phyloP scores from a whole-genome alignment of 371 early-diverging fungal species.

The Quaeritorhiza haematococci region DNA sequence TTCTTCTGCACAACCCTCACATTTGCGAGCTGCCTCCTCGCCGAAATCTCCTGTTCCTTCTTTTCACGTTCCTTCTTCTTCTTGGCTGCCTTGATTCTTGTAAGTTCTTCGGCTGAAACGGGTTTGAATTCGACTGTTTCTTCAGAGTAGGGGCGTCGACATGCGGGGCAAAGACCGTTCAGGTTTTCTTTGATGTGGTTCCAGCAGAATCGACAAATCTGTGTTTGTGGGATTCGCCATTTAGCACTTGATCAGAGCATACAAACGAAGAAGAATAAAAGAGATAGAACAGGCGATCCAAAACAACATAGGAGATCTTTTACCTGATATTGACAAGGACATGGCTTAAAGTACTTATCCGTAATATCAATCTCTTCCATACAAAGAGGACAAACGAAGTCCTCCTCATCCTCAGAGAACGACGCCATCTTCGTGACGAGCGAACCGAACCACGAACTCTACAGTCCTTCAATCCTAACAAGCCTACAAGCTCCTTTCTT shows the following conservation, averaged over 20 bases:
- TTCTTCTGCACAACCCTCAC: constrained; percentile 93
- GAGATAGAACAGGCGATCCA: neutral
- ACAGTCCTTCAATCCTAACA: too few relatives aligned
- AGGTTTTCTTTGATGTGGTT: constrained; percentile 90
- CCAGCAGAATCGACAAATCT: constrained; percentile 99
- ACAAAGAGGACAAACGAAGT: constrained; percentile 92
- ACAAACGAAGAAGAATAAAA: neutral
- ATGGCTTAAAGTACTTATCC: constrained; percentile 91
- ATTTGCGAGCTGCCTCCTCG: constrained; percentile 80
- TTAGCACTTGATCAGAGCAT: constrained; percentile 7
- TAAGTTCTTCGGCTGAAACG: constrained; percentile 73
- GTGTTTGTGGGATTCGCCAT: too few relatives aligned
- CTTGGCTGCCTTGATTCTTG: constrained; percentile 69
- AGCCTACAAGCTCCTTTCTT: too few relatives aligned
- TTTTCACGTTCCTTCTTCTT: constrained; percentile 84
- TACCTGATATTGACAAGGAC: constrained; percentile 97
- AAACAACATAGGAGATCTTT: neutral
- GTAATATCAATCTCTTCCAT: constrained; percentile 95
- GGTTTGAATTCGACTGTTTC: constrained; percentile 85
- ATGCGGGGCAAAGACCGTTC: constrained; percentile 92
- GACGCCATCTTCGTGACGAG: neutral
- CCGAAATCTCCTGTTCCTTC: constrained; percentile 62
- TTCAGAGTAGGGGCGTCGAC: constrained; percentile 64
- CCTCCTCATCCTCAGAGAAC: constrained; percentile 66
- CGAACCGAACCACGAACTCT: too few relatives aligned